A percentile compares a stretch with the other conserved stretches of the same genome.
Conservation (phyloP, 306 rosid genomes). For the Glycine soja region DNA sequence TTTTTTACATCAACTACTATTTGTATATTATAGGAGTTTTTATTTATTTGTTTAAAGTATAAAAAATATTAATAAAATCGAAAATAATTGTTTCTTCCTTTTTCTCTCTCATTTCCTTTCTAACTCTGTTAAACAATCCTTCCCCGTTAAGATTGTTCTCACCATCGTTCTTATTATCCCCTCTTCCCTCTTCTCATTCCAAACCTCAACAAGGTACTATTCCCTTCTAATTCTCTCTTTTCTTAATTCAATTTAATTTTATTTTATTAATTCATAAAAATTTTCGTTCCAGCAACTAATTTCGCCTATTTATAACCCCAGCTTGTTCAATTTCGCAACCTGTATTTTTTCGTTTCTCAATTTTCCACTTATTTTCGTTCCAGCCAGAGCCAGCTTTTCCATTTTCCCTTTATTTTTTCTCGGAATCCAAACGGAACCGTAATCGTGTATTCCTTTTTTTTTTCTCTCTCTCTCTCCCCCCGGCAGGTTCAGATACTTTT, state of each 20-base stretch:
- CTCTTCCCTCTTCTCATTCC: constrained; percentile 14
- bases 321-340: constrained; percentile 44
- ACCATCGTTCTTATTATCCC: constrained; percentile 20
- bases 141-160: constrained; percentile 60
- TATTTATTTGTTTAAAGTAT: neutral
- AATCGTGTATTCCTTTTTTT: neutral
- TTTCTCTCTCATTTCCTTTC: constrained; percentile 22
- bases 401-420: constrained; percentile 17
- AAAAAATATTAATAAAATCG: constrained; percentile 9
- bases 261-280: neutral
- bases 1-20: too few relatives aligned
- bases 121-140: constrained; percentile 39
- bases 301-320: constrained; percentile 19
- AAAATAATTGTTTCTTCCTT: constrained; percentile 56
- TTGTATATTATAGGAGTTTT: too few relatives aligned
- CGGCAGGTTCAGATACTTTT: constrained; percentile 20
- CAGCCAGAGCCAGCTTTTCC: constrained; percentile 18
- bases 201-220: constrained; percentile 49
- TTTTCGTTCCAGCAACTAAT: neutral
- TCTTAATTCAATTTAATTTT: neutral
- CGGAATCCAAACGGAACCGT: constrained; percentile 29
- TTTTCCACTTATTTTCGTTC: constrained; percentile 14
- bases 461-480: constrained; percentile 6
- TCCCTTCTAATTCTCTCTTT: neutral
- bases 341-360: constrained; percentile 23